These are phyloP conservation scores for Striga hermonthica DNA, from an alignment of 305 asterid genomes.

Conservation along the genomic window DNA sequence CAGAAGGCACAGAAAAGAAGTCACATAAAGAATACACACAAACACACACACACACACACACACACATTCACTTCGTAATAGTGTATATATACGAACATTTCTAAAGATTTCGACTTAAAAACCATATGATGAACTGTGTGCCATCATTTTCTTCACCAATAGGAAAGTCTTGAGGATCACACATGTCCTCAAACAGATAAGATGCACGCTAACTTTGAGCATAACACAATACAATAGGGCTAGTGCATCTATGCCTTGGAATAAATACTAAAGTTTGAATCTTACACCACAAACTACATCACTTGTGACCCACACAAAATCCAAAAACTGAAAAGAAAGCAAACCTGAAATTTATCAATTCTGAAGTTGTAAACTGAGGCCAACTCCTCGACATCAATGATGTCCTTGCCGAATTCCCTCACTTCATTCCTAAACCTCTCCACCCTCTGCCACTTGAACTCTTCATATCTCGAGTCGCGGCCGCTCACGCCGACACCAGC, in stretches of 20 bases:
- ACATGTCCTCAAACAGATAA: conserved; percentile 30
- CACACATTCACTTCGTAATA: too few species aligned
- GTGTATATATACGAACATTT: background rate
- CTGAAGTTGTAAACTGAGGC: conserved; percentile 82
- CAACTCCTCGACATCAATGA: conserved; percentile 79
- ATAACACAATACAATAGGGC: background rate
- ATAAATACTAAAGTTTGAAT: background rate
- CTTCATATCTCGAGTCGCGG: conserved; percentile 52
- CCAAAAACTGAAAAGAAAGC: background rate
- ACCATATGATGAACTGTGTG: background rate
- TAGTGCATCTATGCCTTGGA: background rate
- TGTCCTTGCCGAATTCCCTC: conserved; percentile 83
- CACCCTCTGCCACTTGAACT: conserved; percentile 87
- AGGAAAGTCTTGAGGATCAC: background rate
- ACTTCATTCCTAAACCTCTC: conserved; percentile 83
- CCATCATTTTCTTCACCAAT: conserved; percentile 3
- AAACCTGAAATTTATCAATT: conserved; percentile 95
- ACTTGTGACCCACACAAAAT: too few species aligned
- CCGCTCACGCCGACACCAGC: conserved; percentile 28
- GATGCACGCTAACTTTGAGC: background rate
- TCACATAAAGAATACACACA: background rate
- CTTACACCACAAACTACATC: background rate
- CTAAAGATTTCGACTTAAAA: background rate
- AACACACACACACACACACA: too few species aligned
- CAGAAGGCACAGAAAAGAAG: background rate